Evolutionary conservation across 257 asterid genomes (phyloP).

Genomic region (Fraxinus pennsylvanica): DNA sequence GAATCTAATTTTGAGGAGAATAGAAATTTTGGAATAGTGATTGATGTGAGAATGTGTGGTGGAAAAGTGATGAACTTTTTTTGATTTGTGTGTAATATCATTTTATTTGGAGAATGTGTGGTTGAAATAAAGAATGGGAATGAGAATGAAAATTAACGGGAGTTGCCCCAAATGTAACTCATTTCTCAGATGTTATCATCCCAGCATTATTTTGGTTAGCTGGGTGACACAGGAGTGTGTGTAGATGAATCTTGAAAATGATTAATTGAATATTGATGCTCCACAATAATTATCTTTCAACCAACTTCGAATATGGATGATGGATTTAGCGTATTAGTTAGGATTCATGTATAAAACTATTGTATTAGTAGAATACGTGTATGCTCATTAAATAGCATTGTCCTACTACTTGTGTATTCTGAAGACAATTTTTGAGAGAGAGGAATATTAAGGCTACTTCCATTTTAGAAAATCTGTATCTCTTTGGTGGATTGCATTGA

Average conservation of each 20-base stretch:
- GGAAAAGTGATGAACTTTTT: too few relatives aligned
- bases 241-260: not conserved
- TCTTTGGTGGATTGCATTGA: too few relatives aligned
- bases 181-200: not conserved
- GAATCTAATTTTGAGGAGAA: too few relatives aligned
- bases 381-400: not conserved
- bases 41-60: too few relatives aligned
- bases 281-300: not conserved
- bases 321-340: not conserved
- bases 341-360: not conserved
- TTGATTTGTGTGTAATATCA: too few relatives aligned
- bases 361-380: not conserved
- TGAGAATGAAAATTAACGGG: too few relatives aligned
- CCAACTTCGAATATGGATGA: not conserved
- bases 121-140: too few relatives aligned
- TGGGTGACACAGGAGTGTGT: not conserved
- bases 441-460: not conserved
- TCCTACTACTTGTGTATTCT: not conserved
- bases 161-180: not conserved
- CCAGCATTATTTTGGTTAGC: not conserved
- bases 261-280: not conserved
- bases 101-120: too few relatives aligned
- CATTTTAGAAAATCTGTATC: not conserved
- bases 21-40: too few relatives aligned
- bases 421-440: not conserved